Evolutionary conservation across 2,329 filamentous ascomycete species (phyloP).

Genomic region (Cytospora paraplurivora): DNA sequence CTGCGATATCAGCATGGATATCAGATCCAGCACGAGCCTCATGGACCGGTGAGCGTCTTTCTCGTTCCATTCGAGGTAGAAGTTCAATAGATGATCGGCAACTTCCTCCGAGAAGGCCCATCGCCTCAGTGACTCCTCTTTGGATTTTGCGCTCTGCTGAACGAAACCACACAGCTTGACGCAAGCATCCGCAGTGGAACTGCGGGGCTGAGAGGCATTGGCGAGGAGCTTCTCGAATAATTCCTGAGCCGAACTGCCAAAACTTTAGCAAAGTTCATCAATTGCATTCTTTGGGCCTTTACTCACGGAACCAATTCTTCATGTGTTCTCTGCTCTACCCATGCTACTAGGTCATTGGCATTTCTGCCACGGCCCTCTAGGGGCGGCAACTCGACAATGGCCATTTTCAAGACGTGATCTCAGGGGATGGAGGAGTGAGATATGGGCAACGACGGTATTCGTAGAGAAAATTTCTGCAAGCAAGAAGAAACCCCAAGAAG

Average conservation of each 20-base stretch:
- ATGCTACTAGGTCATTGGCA: constrained; percentile 34
- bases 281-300: not conserved
- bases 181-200: constrained; percentile 59
- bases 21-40: constrained; percentile 62
- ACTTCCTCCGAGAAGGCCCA: constrained; percentile 57
- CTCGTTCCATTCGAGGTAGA: constrained; percentile 69
- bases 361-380: constrained; percentile 33
- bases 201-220: constrained; percentile 55
- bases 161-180: constrained; percentile 64
- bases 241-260: constrained; percentile 39
- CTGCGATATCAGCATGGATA: constrained; percentile 52
- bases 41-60: constrained; percentile 65
- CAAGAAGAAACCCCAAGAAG: not conserved
- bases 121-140: constrained; percentile 42
- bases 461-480: constrained; percentile 17
- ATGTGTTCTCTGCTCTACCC: constrained; percentile 33
- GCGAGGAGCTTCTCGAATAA: constrained; percentile 52
- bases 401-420: constrained; percentile 21
- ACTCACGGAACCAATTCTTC: constrained; percentile 24
- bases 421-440: not conserved
- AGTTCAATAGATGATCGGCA: constrained; percentile 56
- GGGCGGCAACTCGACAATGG: constrained; percentile 24
- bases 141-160: constrained; percentile 58
- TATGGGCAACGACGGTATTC: not conserved
- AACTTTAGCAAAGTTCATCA: constrained; percentile 5